Evolutionary conservation across 345 rosid species (phyloP), one percentile per base, ranked within the genome.

Genomic region (Mangifera indica): DNA sequence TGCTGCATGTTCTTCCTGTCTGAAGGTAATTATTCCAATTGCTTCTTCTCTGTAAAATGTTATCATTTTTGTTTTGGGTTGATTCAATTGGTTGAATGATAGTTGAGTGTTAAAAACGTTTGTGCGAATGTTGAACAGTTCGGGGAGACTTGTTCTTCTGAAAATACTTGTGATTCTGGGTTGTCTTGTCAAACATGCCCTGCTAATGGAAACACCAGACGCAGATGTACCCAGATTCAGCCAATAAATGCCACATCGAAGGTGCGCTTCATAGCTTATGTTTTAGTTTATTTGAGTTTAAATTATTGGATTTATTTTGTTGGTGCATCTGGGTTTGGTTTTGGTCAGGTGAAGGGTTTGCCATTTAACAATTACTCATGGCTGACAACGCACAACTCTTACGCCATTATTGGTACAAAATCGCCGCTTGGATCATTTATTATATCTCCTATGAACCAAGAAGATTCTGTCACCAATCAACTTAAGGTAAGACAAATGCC

Each of bases 341-440:
- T 74, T 55, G 58, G 37, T 13, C 80, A 94, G 97, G 97, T 88
- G 55, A 88, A 87, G 60, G 93, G 88, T 78, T 76, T 92, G 85
- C 80, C 97, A 74, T 92, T 89, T 84, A 94, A 92, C 82, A 80
- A 88, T 37, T 92, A 94, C 56, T 88, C 98, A 10, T 94, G 97
- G 98, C 69, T 94, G 62, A 94, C 98, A 1, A 91, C 97, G 21
- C 99, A 95, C 83, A 95, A 95, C 76, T 89, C 99, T 1, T 95
- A 18, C 66, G 87, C 97, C 12, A 67, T 78, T 45, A 51, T 73
- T 45, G 89, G 86, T 56, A 81, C 80, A 46, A 81, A 58, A 69
- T 81, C 98, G 40, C 67, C 67, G 20, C 76, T 80, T 21, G 98
- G 97, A 32, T 34, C 91, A 1, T 0, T 46, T 29, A 25, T 89